phyloP scores from a whole-genome alignment of 345 rosid genomes.

The Linum lewisii region DNA sequence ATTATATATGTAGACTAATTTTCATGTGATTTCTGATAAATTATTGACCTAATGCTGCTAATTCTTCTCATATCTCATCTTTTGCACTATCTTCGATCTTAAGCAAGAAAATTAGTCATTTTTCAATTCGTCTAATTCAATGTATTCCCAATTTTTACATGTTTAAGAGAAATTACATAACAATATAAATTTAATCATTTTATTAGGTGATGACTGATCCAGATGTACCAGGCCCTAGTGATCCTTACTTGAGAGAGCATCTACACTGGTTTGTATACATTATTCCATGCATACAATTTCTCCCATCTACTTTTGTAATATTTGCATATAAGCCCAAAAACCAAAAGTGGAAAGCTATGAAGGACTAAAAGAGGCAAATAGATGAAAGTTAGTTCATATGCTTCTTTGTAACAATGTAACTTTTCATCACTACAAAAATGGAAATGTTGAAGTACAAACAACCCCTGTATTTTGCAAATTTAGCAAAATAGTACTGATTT shows the following conservation, averaged over 20 bases:
- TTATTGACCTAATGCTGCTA: conserved; percentile 5
- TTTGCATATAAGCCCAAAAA: not conserved
- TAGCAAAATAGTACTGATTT: not conserved
- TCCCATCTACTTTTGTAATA: not conserved
- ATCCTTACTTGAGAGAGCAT: conserved; percentile 89
- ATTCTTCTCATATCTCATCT: too few relatives aligned
- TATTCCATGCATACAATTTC: too few relatives aligned
- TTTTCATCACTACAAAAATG: not conserved
- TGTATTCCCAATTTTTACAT: too few relatives aligned
- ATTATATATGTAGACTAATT: too few relatives aligned
- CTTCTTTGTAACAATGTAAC: too few relatives aligned
- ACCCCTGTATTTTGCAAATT: not conserved
- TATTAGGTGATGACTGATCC: conserved; percentile 95
- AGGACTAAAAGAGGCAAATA: not conserved
- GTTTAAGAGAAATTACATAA: too few relatives aligned
- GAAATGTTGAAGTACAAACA: not conserved
- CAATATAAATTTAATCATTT: too few relatives aligned
- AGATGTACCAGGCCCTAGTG: conserved; percentile 98
- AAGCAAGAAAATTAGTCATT: not conserved
- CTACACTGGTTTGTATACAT: conserved; percentile 57
- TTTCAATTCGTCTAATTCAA: not conserved
- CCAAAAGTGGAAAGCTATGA: not conserved
- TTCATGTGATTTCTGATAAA: conserved; percentile 25
- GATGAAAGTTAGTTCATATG: too few relatives aligned
- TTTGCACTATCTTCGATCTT: too few relatives aligned